A percentile compares a stretch with the other conserved stretches of the same genome.
Conservation (phyloP, 1,284 basidiomycete genomes). For the Apiotrichum gamsii region DNA sequence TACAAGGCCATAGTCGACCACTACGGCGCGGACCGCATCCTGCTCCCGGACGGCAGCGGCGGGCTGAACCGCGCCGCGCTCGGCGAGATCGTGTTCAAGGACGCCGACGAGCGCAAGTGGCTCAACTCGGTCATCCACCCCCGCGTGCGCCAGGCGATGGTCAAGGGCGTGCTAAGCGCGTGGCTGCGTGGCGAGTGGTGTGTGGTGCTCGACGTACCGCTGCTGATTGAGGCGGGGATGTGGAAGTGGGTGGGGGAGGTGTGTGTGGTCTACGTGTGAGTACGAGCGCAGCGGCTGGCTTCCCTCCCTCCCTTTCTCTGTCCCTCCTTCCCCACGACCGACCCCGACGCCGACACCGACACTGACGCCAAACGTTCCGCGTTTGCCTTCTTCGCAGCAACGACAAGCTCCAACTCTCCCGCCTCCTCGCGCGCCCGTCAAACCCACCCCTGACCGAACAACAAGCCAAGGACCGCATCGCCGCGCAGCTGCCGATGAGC, state of each 20-base stretch:
- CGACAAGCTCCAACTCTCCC: constrained; percentile 61
- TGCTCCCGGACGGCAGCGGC: constrained; percentile 59
- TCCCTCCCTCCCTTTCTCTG: background rate
- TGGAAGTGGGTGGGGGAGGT: constrained; percentile 79
- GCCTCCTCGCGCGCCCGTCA: constrained; percentile 65
- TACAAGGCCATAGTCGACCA: constrained; percentile 61
- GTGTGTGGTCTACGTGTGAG: constrained; percentile 68
- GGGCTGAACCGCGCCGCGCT: constrained; percentile 79
- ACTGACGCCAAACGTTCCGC: too few relatives aligned
- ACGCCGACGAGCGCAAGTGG: constrained; percentile 62
- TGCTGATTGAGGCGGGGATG: constrained; percentile 82
- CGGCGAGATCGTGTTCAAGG: constrained; percentile 77
- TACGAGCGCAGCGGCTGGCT: constrained; percentile 3
- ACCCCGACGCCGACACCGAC: too few relatives aligned
- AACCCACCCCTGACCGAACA: constrained; percentile 51
- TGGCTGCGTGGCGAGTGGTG: constrained; percentile 75
- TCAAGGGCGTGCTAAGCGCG: constrained; percentile 59
- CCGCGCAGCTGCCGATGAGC: constrained; percentile 72
- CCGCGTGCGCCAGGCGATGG: constrained; percentile 70
- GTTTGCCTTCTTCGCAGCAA: constrained; percentile 57
- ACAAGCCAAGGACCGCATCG: constrained; percentile 64
- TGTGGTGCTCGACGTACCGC: constrained; percentile 85
- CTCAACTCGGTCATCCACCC: constrained; percentile 88
- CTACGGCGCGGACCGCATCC: constrained; percentile 63
- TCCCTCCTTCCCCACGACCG: too few relatives aligned